Conservation (phyloP, 306 rosid species). For the Alnus rubra region DNA sequence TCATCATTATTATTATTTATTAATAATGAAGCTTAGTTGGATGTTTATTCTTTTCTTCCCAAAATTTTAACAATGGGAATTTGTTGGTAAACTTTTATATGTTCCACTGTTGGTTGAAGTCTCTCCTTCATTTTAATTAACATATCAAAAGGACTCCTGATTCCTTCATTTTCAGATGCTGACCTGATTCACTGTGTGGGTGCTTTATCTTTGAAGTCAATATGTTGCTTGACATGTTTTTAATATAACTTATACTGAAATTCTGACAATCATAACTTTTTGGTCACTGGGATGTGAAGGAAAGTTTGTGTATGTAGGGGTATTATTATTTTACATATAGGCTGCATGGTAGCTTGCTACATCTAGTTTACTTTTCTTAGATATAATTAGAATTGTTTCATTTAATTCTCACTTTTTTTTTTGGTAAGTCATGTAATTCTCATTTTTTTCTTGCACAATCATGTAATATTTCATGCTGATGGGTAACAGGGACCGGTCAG, state of each 20-base stretch:
- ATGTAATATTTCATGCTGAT: conserved; percentile 21
- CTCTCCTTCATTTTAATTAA: conserved; percentile 1
- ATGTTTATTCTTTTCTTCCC: not conserved
- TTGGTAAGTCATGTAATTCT: not conserved
- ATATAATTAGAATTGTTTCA: not conserved
- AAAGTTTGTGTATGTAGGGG: not conserved
- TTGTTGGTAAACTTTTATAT: not conserved
- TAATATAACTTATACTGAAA: not conserved
- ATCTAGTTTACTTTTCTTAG: not conserved
- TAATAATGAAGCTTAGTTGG: not conserved
- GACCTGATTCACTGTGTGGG: not conserved
- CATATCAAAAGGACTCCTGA: not conserved
- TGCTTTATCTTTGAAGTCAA: not conserved
- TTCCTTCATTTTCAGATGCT: not conserved
- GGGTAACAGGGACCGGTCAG: conserved; percentile 75
- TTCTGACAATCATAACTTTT: not conserved
- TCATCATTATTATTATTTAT: too few species aligned
- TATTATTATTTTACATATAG: not conserved
- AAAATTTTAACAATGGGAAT: not conserved
- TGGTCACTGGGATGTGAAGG: not conserved
- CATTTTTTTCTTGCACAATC: not conserved
- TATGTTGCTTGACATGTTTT: not conserved
- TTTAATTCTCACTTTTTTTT: not conserved
- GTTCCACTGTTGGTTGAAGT: not conserved
- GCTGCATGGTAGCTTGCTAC: not conserved